Base-by-base conservation (phyloP, 2,329 filamentous ascomycete genomes). In the Aspergillus unguis region DNA sequence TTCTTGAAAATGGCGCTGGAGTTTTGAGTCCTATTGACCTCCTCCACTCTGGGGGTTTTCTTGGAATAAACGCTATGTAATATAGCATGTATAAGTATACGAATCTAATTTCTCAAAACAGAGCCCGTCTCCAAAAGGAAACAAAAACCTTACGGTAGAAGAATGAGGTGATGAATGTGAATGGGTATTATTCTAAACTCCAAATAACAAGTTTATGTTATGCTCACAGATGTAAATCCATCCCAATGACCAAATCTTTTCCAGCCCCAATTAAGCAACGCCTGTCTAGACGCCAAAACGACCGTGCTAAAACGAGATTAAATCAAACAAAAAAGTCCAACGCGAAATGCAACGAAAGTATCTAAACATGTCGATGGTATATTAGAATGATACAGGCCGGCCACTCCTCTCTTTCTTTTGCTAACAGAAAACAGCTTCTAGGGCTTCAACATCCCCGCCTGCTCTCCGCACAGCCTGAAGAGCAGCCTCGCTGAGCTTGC, bases 401-500 rank as follows among this genome's bases (percentile, higher is more conserved):
- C 17, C 17, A 17, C 17, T 17, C 17, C 17, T 17, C 17, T 17
- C 17, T 17, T 17, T 17, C 17, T 35, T 45, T 49, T 23, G 40
- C 68, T 58, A 75, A 56, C 66, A 71, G 29, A 75, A 55, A 10
- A 72, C 70, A 53, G 71, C 71, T 53, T 74, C 70, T 33, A 75
- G 59, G 45, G 71, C 72, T 55, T 75, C 71, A 43, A 77, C 72
- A 55, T 77, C 74, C 23, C 75, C 75, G 17, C 75, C 75, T 35
- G 74, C 74, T 53, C 67, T 73, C 50, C 69, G 67, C 41, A 77
- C 73, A 43, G 75, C 75, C 45, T 69, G 65, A 48, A 75, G 62
- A 32, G 72, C 72, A 51, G 71, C 72, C 53, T 75, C 72, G 45
- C 70, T 71, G 32, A 75, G 56, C 58, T 73, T 72, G 53, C 72